A percentile compares a stretch with the other conserved stretches of the same genome.
Conservation (phyloP, 2,329 filamentous ascomycete genomes). For the Aspergillus ustus region DNA sequence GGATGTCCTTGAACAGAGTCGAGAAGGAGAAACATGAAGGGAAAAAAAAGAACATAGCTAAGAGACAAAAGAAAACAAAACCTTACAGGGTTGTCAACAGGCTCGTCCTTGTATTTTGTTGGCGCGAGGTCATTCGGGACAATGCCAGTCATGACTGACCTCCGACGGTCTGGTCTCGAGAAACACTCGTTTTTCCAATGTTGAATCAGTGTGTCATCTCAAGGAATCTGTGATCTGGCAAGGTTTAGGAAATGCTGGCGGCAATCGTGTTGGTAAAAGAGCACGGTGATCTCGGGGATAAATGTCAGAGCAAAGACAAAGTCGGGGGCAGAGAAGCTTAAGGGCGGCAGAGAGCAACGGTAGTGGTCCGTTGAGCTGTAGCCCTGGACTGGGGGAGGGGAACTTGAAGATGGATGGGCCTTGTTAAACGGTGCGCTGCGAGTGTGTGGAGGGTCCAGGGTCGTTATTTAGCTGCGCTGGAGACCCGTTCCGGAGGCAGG, state of each 20-base stretch:
- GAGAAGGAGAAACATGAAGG: background rate
- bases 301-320: slow-evolving; percentile 27
- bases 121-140: slow-evolving; percentile 48
- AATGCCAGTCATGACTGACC: slow-evolving; percentile 48
- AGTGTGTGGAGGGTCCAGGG: slow-evolving; percentile 44
- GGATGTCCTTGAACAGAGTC: slow-evolving; percentile 22
- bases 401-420: slow-evolving; percentile 26
- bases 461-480: slow-evolving; percentile 45
- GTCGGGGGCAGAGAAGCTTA: slow-evolving; percentile 30
- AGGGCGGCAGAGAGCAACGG: slow-evolving; percentile 27
- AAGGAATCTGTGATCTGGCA: slow-evolving; percentile 8
- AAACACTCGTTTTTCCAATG: slow-evolving; percentile 15
- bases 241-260: slow-evolving; percentile 20
- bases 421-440: slow-evolving; percentile 31
- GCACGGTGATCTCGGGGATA: slow-evolving; percentile 24
- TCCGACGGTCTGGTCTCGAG: slow-evolving; percentile 29
- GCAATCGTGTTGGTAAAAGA: slow-evolving; percentile 24
- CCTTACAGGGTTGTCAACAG: slow-evolving; percentile 53
- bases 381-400: slow-evolving; percentile 27
- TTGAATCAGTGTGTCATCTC: slow-evolving; percentile 7
- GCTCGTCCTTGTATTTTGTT: slow-evolving; percentile 55
- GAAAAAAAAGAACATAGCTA: slow-evolving; percentile 8
- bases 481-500: slow-evolving; percentile 32
- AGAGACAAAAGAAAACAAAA: slow-evolving; percentile 24
- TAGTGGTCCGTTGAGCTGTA: slow-evolving; percentile 34